Base-by-base conservation (phyloP, 75 land plant species). In the Selaginella moellendorffii region DNA sequence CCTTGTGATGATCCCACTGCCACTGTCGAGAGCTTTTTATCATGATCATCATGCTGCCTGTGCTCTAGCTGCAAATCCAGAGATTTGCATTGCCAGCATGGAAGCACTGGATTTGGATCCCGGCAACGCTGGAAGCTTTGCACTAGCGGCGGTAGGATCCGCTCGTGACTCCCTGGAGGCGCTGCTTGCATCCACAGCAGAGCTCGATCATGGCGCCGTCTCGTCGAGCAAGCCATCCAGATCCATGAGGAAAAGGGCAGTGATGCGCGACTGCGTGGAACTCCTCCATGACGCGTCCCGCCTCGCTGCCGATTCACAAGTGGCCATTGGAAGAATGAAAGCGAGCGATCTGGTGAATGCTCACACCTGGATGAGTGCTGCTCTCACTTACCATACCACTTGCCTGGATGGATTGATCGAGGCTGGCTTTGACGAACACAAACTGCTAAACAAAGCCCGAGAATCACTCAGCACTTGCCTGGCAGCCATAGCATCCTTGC, bases 291-390 rank as follows among this genome's bases (percentile, higher is more conserved):
- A 56, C n/a, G 59, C 59, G 9, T 2, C 24, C 9, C 17, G 2
- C 5, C 59, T 56, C 24, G 17, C n/a, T 8, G 25, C 21, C 5
- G n/a, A 25, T 8, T 21, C 59, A 2, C 21, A 21, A 8, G 51
- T 10, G 18, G 51, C 10, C 51, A 46, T 10, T 46, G 51, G 14
- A 46, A 46, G 51, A 46, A 10, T 46, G 18, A 46, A 18, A 46
- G 51, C 10, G 10, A 18, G 18, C 10, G 18, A 56, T 8, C 8
- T 56, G 24, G 19, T 2, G 21, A 19, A 56, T 19, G n/a, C n/a
- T 9, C 59, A 56, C n/a, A 56, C 59, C 5, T 56, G 59, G 59
- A 21, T 56, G 24, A 56, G 59, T 19, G 59, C 59, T 21, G 59
- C 59, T 8, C 59, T 56, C 21, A 56, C 59, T 5, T 24, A 56